Evolutionary conservation across 495 filamentous ascomycete species (phyloP).

Genomic region (Xylaria palmicola): DNA sequence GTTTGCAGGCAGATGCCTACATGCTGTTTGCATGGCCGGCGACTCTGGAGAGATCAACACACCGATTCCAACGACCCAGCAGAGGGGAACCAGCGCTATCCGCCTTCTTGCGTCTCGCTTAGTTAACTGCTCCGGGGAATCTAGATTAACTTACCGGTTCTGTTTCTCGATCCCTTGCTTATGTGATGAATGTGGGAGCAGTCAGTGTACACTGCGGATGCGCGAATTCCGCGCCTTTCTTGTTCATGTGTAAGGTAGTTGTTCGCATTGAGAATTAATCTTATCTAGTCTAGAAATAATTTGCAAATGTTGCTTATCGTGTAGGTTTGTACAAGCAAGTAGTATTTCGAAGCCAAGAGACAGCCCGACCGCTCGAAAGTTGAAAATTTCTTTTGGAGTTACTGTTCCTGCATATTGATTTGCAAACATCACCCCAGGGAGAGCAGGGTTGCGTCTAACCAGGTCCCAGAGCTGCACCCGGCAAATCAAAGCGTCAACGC

Average conservation of each 20-base stretch:
- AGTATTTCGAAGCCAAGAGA: neutral
- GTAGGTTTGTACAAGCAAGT: no score
- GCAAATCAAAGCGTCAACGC: neutral
- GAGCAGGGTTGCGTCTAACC: neutral
- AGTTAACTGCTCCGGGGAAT: neutral
- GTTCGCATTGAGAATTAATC: no score
- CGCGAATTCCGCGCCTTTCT: no score
- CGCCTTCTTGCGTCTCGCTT: neutral
- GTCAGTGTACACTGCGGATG: no score
- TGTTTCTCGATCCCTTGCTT: no score
- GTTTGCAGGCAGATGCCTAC: neutral
- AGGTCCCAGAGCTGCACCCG: neutral
- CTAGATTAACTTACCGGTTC: no score
- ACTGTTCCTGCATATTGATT: neutral
- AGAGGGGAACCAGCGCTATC: neutral
- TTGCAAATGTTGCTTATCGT: neutral
- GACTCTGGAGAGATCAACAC: no score
- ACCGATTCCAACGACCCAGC: no score
- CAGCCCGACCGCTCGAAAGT: neutral
- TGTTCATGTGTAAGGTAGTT: no score
- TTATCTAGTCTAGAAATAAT: neutral
- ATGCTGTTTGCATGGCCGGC: neutral
- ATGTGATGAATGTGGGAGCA: no score
- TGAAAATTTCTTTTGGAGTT: neutral
- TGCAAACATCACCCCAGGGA: neutral